phyloP scores from a whole-genome alignment of 805 yeast species.

The Cyberlindnera petersonii region DNA sequence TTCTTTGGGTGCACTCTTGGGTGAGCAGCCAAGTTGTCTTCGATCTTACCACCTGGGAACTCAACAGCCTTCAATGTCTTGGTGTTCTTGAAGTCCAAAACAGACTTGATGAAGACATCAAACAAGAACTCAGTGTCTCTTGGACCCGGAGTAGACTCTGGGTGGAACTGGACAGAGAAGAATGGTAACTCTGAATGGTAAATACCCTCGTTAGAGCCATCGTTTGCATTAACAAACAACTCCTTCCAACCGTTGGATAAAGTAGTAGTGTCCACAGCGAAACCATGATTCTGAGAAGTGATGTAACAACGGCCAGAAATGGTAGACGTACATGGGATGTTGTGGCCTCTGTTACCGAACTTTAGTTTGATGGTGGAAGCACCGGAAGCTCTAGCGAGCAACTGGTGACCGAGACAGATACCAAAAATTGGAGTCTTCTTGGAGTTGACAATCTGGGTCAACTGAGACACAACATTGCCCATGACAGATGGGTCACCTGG shows the following conservation, averaged over 20 bases:
- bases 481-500: slow-evolving; percentile 98
- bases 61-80: slow-evolving; percentile 61
- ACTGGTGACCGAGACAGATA: slow-evolving; percentile 97
- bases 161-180: slow-evolving; percentile 98
- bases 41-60: slow-evolving; percentile 86
- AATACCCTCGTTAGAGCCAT: slow-evolving; percentile 97
- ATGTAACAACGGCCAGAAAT: slow-evolving; percentile 95
- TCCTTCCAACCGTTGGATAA: slow-evolving; percentile 84
- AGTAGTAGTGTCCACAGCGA: slow-evolving; percentile 83
- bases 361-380: slow-evolving; percentile 89
- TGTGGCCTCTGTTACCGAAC: slow-evolving; percentile 99
- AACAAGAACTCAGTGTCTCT: slow-evolving; percentile 96
- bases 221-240: slow-evolving; percentile 92
- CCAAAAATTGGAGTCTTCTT: slow-evolving; percentile 90
- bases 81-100: slow-evolving; percentile 55
- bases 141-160: slow-evolving; percentile 99
- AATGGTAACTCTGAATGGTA: slow-evolving; percentile 83
- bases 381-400: slow-evolving; percentile 92
- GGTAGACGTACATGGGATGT: slow-evolving; percentile 89
- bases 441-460: slow-evolving; percentile 53
- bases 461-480: slow-evolving; percentile 58
- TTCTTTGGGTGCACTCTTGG: slow-evolving; percentile 85
- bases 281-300: slow-evolving; percentile 98
- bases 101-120: slow-evolving; percentile 85
- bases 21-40: slow-evolving; percentile 67